Conservation (phyloP, 345 rosid species). For the Mallotus nudiflorus region DNA sequence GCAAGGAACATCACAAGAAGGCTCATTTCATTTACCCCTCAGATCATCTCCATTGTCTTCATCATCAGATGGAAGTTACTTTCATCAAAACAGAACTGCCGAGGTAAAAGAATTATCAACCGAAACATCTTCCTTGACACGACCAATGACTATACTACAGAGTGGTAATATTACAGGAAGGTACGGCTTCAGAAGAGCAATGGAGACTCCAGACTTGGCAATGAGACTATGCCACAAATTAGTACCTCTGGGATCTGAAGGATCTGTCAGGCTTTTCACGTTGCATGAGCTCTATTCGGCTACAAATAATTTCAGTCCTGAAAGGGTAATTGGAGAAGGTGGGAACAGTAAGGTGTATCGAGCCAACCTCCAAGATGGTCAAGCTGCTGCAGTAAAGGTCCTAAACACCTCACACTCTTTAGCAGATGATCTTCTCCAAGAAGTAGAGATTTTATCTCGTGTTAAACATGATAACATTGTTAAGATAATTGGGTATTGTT, state of each 20-base stretch:
- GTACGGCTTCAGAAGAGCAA: constrained; percentile 1
- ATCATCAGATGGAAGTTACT: neutral
- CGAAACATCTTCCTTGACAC: constrained; percentile 22
- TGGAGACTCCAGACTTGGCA: constrained; percentile 14
- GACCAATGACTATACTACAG: no score
- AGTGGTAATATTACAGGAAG: no score
- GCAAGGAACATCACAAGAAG: constrained; percentile 47
- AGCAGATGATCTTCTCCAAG: constrained; percentile 37
- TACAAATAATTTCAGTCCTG: constrained; percentile 31
- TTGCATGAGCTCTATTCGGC: constrained; percentile 25
- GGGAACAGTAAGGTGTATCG: constrained; percentile 33
- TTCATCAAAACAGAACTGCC: constrained; percentile 6
- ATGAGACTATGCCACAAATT: constrained; percentile 16
- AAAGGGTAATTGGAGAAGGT: constrained; percentile 38
- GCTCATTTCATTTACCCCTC: constrained; percentile 24
- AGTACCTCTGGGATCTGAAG: constrained; percentile 8
- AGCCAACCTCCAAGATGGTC: constrained; percentile 29
- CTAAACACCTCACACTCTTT: constrained; percentile 24
- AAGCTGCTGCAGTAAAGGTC: constrained; percentile 41
- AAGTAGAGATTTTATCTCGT: constrained; percentile 34
- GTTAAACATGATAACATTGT: constrained; percentile 35
- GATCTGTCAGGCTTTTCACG: constrained; percentile 24
- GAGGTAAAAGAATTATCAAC: constrained; percentile 26
- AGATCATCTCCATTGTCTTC: constrained; percentile 13
- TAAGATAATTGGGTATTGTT: constrained; percentile 37